phyloP scores from a whole-genome alignment of 495 filamentous ascomycete genomes.

The Penicillium coffeae region DNA sequence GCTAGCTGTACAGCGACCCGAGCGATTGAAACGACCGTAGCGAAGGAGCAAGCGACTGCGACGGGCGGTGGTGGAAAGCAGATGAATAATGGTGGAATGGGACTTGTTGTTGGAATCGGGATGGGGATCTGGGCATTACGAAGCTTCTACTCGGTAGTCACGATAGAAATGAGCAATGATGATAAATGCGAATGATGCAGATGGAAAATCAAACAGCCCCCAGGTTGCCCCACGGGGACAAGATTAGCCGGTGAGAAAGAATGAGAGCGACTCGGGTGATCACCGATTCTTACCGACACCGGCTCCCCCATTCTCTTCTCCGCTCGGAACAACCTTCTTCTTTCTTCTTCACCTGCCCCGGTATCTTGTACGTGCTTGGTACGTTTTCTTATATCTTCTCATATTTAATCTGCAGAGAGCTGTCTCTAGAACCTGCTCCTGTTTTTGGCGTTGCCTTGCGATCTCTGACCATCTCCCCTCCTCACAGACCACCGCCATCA shows the following conservation, averaged over 20 bases:
- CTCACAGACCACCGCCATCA: constrained; percentile 32
- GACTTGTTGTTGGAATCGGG: neutral
- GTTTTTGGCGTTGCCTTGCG: too few species aligned
- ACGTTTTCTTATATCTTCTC: constrained; percentile 1
- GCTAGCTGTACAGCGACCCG: constrained; percentile 62
- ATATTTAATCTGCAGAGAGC: too few species aligned
- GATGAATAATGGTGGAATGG: constrained; percentile 1
- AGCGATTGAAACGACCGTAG: constrained; percentile 50
- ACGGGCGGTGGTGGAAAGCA: neutral
- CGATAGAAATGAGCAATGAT: neutral
- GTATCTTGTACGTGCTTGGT: constrained; percentile 13
- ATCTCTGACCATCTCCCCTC: constrained; percentile 5
- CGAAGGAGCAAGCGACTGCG: constrained; percentile 48
- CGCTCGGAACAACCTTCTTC: constrained; percentile 9
- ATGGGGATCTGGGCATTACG: too few species aligned
- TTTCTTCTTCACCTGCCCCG: constrained; percentile 9
- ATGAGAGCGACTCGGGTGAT: neutral
- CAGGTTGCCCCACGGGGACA: neutral
- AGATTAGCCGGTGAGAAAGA: neutral
- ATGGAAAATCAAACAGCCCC: constrained; percentile 4
- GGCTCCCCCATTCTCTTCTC: constrained; percentile 13
- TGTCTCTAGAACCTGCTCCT: too few species aligned
- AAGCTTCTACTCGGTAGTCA: too few species aligned
- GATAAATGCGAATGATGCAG: neutral
- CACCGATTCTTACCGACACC: constrained; percentile 27